phyloP scores from a whole-genome alignment of 768 basidiomycete genomes.

The Tubosaeta sp. region DNA sequence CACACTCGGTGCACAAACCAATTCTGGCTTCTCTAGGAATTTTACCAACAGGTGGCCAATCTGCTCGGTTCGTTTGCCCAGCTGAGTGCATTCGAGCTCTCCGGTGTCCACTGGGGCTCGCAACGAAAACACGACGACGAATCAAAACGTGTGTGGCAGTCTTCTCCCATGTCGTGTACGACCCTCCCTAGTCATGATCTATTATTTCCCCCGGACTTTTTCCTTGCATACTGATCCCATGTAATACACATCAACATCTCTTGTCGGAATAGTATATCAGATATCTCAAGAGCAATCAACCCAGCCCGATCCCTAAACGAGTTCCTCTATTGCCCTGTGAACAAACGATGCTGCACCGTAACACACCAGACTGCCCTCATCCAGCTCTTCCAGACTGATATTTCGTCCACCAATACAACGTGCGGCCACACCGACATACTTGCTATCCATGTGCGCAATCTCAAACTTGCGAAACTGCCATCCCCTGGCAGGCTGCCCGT shows the following conservation, averaged over 20 bases:
- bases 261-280: constrained; percentile 2
- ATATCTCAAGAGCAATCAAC: not conserved
- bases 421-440: constrained; percentile 67
- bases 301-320: constrained; percentile 24
- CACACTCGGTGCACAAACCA: constrained; percentile 10
- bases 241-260: constrained; percentile 7
- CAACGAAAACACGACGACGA: constrained; percentile 42
- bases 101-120: constrained; percentile 71
- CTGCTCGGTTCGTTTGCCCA: constrained; percentile 56
- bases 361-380: constrained; percentile 39
- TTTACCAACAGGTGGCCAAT: constrained; percentile 57
- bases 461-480: constrained; percentile 70
- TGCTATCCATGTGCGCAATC: constrained; percentile 42
- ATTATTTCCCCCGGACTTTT: constrained; percentile 27
- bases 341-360: constrained; percentile 49
- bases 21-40: constrained; percentile 38
- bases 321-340: constrained; percentile 40
- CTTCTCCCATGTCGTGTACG: constrained; percentile 39
- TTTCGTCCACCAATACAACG: constrained; percentile 47
- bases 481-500: constrained; percentile 50
- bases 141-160: constrained; percentile 50
- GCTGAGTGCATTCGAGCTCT: constrained; percentile 66
- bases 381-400: constrained; percentile 30
- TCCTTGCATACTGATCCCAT: constrained; percentile 27
- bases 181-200: constrained; percentile 29